Evolutionary conservation across 2,329 filamentous ascomycete genomes (phyloP), one percentile per base, ranked within the genome.

Genomic region (Gnomoniopsis smithogilvyi): DNA sequence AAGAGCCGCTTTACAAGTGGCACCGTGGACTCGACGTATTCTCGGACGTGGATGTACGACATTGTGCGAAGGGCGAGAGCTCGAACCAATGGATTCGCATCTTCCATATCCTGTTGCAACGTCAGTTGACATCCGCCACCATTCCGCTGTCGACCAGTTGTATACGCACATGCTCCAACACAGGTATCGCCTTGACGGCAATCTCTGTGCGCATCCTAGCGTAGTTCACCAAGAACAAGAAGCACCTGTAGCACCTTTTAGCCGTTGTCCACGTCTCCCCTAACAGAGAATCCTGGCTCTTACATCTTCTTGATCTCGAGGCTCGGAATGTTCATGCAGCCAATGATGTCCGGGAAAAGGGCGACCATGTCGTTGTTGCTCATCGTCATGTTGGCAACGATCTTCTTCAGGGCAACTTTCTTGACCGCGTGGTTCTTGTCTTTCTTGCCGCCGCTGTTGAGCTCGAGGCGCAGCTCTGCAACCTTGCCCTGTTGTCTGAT

Each of bases 381-480:
- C 95, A 99, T 99, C 65, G 95, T 99, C 95, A 99, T 99, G 73
- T 99, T 99, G 73, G 95, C 95, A 68, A 99, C 95, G 67, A 99
- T 98, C 83, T 97, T 97, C 84, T 99, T 99, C 64, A 99, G 83
- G 12, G 95, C 93, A 71, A 97, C 96, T 84, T 98, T 98, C 82
- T 98, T 99, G 65, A 87, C 86, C 48, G 89, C 84, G 76, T 92
- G 89, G 77, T 96, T 96, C 84, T 97, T 98, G 79, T 99, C 95
- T 80, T 98, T 99, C 81, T 96, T 97, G 66, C 91, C 89, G 72
- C 92, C 92, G 75, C 88, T 91, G 76, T 92, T 93, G 72, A 99
- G 85, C 80, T 99, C 95, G 73, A 90, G 86, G 74, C 95, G 92
- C 72, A 99, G 82, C 84, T 99, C 95, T 63, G 94, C 93, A 66